phyloP scores from a whole-genome alignment of 2,329 filamentous ascomycete species.

The Trichoderma sp. region DNA sequence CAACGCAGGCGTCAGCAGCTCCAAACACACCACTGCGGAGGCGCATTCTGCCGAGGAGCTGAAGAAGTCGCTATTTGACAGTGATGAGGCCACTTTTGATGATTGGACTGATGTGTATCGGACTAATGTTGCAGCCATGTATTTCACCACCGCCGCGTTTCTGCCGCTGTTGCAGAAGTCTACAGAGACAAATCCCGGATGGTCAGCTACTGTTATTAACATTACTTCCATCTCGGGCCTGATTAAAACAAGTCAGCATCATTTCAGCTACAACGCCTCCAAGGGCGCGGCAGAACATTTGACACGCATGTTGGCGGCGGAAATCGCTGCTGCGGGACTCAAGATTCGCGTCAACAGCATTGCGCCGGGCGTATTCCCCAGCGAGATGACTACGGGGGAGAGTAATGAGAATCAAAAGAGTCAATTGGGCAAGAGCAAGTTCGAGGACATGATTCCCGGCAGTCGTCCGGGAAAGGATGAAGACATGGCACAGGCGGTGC shows the following conservation, averaged over 20 bases:
- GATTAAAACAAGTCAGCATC: conserved; percentile 61
- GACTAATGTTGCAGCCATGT: conserved; percentile 71
- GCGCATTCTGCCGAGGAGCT: conserved; percentile 46
- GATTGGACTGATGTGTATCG: conserved; percentile 72
- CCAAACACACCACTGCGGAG: conserved; percentile 38
- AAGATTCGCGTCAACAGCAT: conserved; percentile 70
- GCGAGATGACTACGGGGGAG: conserved; percentile 65
- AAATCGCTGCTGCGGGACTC: conserved; percentile 57
- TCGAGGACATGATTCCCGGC: conserved; percentile 56
- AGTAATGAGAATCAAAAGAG: conserved; percentile 56
- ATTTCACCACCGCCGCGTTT: conserved; percentile 62
- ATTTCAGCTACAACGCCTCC: conserved; percentile 62
- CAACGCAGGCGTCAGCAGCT: conserved; percentile 62
- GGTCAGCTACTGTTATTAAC: conserved; percentile 63
- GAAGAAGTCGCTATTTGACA: conserved; percentile 65
- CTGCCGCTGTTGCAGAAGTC: conserved; percentile 59
- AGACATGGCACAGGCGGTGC: conserved; percentile 67
- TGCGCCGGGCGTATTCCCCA: conserved; percentile 68
- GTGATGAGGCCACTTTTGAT: conserved; percentile 55
- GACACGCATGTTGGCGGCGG: conserved; percentile 61
- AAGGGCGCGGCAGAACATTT: conserved; percentile 66
- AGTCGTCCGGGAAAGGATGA: conserved; percentile 65
- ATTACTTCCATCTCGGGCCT: conserved; percentile 67
- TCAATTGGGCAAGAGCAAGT: conserved; percentile 55
- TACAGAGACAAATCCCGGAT: conserved; percentile 42